These are phyloP conservation scores for Mycena albidolilacea DNA, from an alignment of 768 basidiomycete genomes.

Conservation along the genomic window DNA sequence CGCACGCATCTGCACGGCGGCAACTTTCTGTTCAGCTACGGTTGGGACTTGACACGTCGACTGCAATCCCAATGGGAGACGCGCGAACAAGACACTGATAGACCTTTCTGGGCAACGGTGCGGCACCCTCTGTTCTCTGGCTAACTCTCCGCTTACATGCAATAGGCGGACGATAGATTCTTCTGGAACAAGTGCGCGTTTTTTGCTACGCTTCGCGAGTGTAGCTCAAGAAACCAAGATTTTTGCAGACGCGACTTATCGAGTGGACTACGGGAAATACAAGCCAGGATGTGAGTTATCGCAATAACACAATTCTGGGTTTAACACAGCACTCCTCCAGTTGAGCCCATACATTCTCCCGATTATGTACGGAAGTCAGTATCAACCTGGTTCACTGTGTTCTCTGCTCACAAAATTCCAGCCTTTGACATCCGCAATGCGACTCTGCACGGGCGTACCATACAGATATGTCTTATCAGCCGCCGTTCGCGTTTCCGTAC, in stretches of 20 bases:
- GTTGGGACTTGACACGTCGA: conserved; percentile 89
- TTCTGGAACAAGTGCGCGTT: conserved; percentile 92
- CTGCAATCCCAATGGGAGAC: conserved; percentile 86
- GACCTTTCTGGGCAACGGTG: conserved; percentile 85
- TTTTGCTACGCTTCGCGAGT: conserved; percentile 63
- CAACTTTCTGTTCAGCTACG: conserved; percentile 92
- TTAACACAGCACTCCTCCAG: conserved; percentile 58
- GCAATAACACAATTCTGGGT: conserved; percentile 2
- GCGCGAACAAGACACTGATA: conserved; percentile 64
- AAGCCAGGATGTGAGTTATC: conserved; percentile 74
- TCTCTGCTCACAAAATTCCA: conserved; percentile 48
- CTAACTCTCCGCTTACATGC: background rate
- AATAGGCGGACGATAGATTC: conserved; percentile 93
- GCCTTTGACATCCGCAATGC: conserved; percentile 89
- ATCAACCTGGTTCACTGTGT: conserved; percentile 13
- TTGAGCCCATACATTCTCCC: conserved; percentile 92
- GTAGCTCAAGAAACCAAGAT: conserved; percentile 72
- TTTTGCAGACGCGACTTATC: conserved; percentile 56
- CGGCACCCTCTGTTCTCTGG: conserved; percentile 45
- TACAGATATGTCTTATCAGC: conserved; percentile 91
- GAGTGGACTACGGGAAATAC: conserved; percentile 60
- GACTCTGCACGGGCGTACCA: conserved; percentile 81
- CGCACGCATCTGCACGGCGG: conserved; percentile 86
- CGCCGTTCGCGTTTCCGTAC: conserved; percentile 95
- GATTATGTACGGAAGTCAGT: conserved; percentile 94